A percentile compares a stretch with the other conserved stretches of the same genome.
Evolutionary conservation across 805 yeast genomes (phyloP).

Genomic region (Tetrapisispora nanseiensis): DNA sequence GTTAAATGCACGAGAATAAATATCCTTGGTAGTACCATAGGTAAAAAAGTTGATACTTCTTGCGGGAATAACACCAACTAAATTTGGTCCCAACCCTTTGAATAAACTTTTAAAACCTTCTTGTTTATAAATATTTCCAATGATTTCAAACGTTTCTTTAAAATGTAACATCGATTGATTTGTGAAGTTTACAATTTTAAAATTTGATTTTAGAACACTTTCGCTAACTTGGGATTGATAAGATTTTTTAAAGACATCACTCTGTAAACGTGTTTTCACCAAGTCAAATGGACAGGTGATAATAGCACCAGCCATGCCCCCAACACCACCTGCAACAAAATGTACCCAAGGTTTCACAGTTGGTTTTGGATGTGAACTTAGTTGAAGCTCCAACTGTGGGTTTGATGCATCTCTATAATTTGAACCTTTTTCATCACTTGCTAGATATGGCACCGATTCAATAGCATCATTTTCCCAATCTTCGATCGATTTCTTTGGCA

Average conservation of each 20-base stretch:
- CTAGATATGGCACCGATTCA: conserved; percentile 51
- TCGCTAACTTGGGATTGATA: conserved; percentile 32
- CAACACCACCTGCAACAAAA: conserved; percentile 85
- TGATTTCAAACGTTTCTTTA: conserved; percentile 67
- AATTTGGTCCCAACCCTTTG: conserved; percentile 91
- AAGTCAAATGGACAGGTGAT: conserved; percentile 93
- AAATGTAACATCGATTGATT: conserved; percentile 59
- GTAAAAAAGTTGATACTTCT: conserved; percentile 94
- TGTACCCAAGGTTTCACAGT: conserved; percentile 54
- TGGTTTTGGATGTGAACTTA: conserved; percentile 8
- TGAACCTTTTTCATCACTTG: conserved; percentile 64
- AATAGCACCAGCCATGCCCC: conserved; percentile 97
- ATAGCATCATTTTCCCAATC: conserved; percentile 44
- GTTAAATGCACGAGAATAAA: conserved; percentile 56
- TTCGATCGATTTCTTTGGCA: conserved; percentile 23
- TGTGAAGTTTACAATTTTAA: conserved; percentile 24
- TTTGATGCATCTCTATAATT: conserved; percentile 34
- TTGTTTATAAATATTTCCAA: conserved; percentile 51
- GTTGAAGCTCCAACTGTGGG: conserved; percentile 12
- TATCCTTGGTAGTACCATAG: conserved; percentile 84
- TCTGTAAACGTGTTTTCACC: conserved; percentile 88
- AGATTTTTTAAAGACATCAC: conserved; percentile 61
- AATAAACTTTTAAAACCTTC: conserved; percentile 87
- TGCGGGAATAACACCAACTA: conserved; percentile 97
- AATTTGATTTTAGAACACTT: conserved; percentile 2